These are phyloP conservation scores for Nyctanthes arbortristis DNA, from an alignment of 257 asterid species.

Conservation along the genomic window DNA sequence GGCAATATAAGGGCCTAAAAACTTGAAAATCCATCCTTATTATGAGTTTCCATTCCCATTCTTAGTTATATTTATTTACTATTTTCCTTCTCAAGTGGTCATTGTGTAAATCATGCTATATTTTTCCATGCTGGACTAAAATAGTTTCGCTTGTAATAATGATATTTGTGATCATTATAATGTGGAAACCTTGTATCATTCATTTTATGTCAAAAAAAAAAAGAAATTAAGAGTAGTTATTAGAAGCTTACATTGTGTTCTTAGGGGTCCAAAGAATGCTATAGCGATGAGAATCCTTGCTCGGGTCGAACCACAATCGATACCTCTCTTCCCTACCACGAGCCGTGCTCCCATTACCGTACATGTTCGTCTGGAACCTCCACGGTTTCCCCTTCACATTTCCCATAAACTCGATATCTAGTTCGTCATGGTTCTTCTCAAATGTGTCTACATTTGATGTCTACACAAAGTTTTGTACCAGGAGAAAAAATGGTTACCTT, in stretches of 20 bases:
- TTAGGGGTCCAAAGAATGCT: constrained; percentile 90
- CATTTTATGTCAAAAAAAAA: neutral
- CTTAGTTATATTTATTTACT: too few species aligned
- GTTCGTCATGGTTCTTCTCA: constrained; percentile 90
- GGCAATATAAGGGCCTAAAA: neutral
- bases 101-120: neutral
- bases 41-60: too few species aligned
- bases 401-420: constrained; percentile 89
- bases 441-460: constrained; percentile 86
- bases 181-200: neutral
- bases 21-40: too few species aligned
- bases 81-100: too few species aligned
- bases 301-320: constrained; percentile 87
- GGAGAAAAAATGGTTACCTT: neutral
- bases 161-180: neutral
- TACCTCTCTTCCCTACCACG: constrained; percentile 96
- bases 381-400: constrained; percentile 74
- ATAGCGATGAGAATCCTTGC: constrained; percentile 68
- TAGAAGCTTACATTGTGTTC: constrained; percentile 50
- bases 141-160: neutral
- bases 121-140: neutral
- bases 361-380: constrained; percentile 91
- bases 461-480: constrained; percentile 28
- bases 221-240: neutral
- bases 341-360: constrained; percentile 81